These are phyloP conservation scores for Endocarpon pusillum DNA, from an alignment of 495 filamentous ascomycete genomes.

Conservation along the genomic window DNA sequence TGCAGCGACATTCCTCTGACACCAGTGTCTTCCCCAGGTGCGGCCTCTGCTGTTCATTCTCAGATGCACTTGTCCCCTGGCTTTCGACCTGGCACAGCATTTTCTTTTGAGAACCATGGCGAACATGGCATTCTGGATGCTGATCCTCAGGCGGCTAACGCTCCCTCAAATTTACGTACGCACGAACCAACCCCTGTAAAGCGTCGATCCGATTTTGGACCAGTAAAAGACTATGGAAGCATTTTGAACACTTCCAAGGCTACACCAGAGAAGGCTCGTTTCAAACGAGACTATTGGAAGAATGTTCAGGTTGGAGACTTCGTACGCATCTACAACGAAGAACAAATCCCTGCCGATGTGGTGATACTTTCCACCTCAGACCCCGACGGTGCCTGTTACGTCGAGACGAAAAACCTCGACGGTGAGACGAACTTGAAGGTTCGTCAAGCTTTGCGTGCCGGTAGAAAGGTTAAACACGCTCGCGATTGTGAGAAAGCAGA, in stretches of 20 bases:
- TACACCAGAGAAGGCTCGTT: slow-evolving; percentile 47
- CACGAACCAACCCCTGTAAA: neutral
- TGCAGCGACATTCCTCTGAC: too few relatives aligned
- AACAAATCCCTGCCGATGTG: slow-evolving; percentile 88
- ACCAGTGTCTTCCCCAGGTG: too few relatives aligned
- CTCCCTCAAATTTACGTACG: neutral
- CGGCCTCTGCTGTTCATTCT: slow-evolving; percentile 35
- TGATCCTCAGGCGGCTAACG: slow-evolving; percentile 1
- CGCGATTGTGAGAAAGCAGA: slow-evolving; percentile 76
- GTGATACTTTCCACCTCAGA: slow-evolving; percentile 94
- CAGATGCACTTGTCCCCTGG: slow-evolving; percentile 86
- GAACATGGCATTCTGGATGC: slow-evolving; percentile 2
- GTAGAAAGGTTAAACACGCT: slow-evolving; percentile 71
- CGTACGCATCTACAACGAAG: slow-evolving; percentile 88
- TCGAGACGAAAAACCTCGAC: slow-evolving; percentile 96
- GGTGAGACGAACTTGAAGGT: slow-evolving; percentile 98
- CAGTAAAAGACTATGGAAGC: slow-evolving; percentile 50
- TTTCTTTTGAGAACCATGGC: slow-evolving; percentile 13
- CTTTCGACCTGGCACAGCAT: slow-evolving; percentile 18
- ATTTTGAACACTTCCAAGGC: slow-evolving; percentile 44
- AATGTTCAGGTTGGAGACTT: slow-evolving; percentile 92
- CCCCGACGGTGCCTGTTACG: slow-evolving; percentile 85
- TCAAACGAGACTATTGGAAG: slow-evolving; percentile 92
- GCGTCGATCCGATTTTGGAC: too few relatives aligned
- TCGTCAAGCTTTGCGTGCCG: slow-evolving; percentile 74